These are phyloP conservation scores for Leptomonas pyrrhocoris DNA, from an alignment of 208 protist genomes.

Conservation along the genomic window DNA sequence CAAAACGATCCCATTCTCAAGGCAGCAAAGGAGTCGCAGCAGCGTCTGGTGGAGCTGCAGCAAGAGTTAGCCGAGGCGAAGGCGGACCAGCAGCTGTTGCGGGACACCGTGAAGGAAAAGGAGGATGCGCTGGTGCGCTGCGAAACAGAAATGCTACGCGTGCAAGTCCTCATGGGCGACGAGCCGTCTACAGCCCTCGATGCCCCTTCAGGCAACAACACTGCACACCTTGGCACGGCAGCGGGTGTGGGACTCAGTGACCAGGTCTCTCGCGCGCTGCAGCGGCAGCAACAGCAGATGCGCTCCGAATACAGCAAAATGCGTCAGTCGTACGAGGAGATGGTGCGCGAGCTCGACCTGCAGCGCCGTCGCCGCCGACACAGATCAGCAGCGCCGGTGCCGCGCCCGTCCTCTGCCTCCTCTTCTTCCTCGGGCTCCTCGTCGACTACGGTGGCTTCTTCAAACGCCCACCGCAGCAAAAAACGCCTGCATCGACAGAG, in stretches of 20 bases:
- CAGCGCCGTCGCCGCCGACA: slow-evolving; percentile 20
- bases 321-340: slow-evolving; percentile 53
- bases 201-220: neutral
- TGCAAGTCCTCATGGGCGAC: slow-evolving; percentile 38
- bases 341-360: slow-evolving; percentile 48
- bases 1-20: slow-evolving; percentile 85
- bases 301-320: slow-evolving; percentile 48
- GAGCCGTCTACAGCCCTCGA: slow-evolving; percentile 13
- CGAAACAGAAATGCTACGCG: slow-evolving; percentile 74
- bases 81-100: slow-evolving; percentile 49
- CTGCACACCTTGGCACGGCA: neutral
- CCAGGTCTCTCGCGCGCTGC: slow-evolving; percentile 28
- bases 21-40: slow-evolving; percentile 76
- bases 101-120: slow-evolving; percentile 56
- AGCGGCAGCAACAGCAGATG: slow-evolving; percentile 38
- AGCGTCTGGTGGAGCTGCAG: slow-evolving; percentile 63
- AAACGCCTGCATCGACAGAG: neutral
- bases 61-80: slow-evolving; percentile 53
- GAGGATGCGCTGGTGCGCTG: slow-evolving; percentile 76
- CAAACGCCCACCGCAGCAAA: neutral
- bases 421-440: slow-evolving; percentile 24
- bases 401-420: slow-evolving; percentile 13
- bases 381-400: neutral
- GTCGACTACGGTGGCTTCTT: slow-evolving; percentile 1
- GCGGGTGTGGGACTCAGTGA: slow-evolving; percentile 20